Base-by-base conservation (phyloP, 1,139 yeast genomes). In the Pichiaceae sp. region DNA sequence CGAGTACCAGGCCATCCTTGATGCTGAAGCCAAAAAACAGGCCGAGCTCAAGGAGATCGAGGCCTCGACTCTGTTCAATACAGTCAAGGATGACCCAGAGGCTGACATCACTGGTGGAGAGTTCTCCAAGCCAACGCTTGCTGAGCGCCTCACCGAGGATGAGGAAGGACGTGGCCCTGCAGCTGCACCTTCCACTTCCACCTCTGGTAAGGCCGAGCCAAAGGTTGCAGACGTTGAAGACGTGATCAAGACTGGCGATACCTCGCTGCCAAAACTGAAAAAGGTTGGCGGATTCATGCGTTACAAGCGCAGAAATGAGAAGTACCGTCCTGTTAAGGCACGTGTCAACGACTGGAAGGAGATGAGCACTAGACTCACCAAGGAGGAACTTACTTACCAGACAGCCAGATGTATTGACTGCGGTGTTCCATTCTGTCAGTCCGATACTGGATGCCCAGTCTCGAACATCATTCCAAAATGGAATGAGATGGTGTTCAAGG, bases 351-450 rank as follows among this genome's bases (percentile, higher is more conserved):
- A 91, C 62, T 91, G 97, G 97, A 76, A 81, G 48, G 98, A 91
- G 65, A 72, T 91, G 63, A 79, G 94, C 16, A 65, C 75, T 15
- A 78, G 96, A 45, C 71, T 91, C 49, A 69, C 87, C 43, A 82
- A 83, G 62, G 89, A 83, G 39, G 97, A 91, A 49, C 78, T 91
- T 57, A 75, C 79, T 57, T 73, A 72, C 56, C 97, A 91, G 66
- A 85, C 97, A 40, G 96, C 97, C n/a, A 78, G 98, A 63, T 91
- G 98, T 73, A 91, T 91, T 96, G 98, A 91, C 64, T 91, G 98
- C 70, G 98, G 98, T 68, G 95, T 91, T 53, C 98, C 98, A 43
- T 91, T 89, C 75, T 91, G 98, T 70, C 94, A 93, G 56, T 82
- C 95, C 31, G 97, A 91, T 61, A 83, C 95, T 35, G 98, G 98